phyloP scores from a whole-genome alignment of 257 asterid genomes.

The Solanum chiquidenum region DNA sequence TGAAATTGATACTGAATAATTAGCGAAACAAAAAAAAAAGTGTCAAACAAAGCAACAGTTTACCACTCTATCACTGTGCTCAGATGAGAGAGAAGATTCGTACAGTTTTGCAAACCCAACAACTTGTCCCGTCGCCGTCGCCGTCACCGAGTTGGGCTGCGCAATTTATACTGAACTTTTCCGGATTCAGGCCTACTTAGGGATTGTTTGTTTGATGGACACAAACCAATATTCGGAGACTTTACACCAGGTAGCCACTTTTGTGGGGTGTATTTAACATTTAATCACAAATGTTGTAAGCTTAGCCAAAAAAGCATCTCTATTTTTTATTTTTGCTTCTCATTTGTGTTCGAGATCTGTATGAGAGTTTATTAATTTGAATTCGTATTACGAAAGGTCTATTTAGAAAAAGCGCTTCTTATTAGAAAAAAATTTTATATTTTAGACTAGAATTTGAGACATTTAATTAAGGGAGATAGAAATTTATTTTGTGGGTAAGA shows the following conservation, averaged over 20 bases:
- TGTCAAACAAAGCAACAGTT: not conserved
- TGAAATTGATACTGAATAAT: not conserved
- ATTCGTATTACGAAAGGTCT: not conserved
- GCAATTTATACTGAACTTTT: not conserved
- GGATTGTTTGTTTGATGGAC: not conserved
- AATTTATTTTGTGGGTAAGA: too few species aligned
- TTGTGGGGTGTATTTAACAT: not conserved
- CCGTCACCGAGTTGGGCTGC: not conserved
- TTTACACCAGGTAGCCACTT: not conserved
- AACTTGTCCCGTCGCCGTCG: not conserved
- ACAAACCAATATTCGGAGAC: not conserved
- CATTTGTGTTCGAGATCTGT: not conserved
- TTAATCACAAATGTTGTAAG: not conserved
- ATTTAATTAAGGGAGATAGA: fast-evolving
- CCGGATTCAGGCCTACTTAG: not conserved
- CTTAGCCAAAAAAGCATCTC: not conserved
- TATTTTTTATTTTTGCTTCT: not conserved
- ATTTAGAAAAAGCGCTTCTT: too few species aligned
- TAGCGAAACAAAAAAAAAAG: not conserved
- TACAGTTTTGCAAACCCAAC: not conserved
- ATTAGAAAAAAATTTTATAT: too few species aligned
- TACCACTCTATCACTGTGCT: not conserved
- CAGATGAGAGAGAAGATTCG: not conserved
- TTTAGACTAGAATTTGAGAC: too few species aligned
- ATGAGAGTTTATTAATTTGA: not conserved